Base-by-base conservation (phyloP, 345 rosid genomes). In the Eucalyptus marginata region DNA sequence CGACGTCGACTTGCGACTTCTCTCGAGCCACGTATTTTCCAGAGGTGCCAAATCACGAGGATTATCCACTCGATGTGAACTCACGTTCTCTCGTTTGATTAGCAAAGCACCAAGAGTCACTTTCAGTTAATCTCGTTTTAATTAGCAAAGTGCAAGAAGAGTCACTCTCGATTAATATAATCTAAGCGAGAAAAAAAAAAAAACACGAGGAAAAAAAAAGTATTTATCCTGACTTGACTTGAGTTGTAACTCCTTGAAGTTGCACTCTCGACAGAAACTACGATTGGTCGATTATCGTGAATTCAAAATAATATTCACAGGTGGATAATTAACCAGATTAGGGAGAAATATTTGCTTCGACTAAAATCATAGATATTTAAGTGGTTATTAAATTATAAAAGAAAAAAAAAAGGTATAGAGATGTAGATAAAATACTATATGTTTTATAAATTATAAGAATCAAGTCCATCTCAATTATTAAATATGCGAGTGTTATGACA, bases 251-350 rank as follows among this genome's bases (percentile, higher is more conserved):
- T 7, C 2, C 3, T n/a, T 2, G 11, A n/a, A 33, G 20, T 7
- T n/a, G 5, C 20, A 7, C 1, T 17, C 76, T 8, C 5, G 0
- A 14, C 0, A n/a, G 2, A n/a, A n/a, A 64, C 0, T 13, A 16
- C 3, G 5, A 64, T 14, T 64, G 40, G 6, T n/a, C 0, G 11
- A 2, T 64, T 64, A 4, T 3, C 3, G 3, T 64, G 0, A 64
- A 56, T 9, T 56, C 2, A 25, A 56, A 56, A 22, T 24, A 25
- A 56, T 56, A 56, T 56, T 0, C 0, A 1, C 1, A 17, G 2
- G 44, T 68, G 13, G 20, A 17, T 68, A 31, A 17, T 17, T 68
- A 17, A 68, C 5, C 1, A 15, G 8, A 7, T 56, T 4, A 68
- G 1, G 44, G 13, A 17, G 10, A 68, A 17, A 16, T 68, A 33